Base-by-base conservation (phyloP, 208 protist genomes). In the Porcisia hertigi region DNA sequence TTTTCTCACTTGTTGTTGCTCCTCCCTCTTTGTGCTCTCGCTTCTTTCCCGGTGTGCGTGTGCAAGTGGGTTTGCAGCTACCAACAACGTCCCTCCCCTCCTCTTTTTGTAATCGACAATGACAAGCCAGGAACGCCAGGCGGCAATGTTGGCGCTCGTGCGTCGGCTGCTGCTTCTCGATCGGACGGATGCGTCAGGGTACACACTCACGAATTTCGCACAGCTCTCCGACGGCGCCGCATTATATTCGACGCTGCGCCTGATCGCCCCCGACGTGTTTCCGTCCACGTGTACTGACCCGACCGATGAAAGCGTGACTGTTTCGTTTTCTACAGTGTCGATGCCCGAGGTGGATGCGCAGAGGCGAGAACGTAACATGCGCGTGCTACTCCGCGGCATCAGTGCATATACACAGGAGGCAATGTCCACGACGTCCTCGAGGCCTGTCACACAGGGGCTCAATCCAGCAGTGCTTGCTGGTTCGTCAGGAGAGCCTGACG, bases 281-380 rank as follows among this genome's bases (percentile, higher is more conserved):
- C 71, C 83, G 1, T 71, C 77, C 67, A 83, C 73, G 53, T 67
- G 76, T 34, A 78, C 82, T 36, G 52, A 84, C 30, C 23, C 69
- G 11, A 62, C 43, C 8, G 59, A 71, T 23, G 72, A 63, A 16
- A 69, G 49, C 45, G 72, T 60, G 49, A 65, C 53, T 11, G 11
- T 49, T 14, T 75, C 64, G 1, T 58, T 80, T 20, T 52, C 47
- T 12, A 71, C 73, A 8, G 55, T 53, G 20, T 23, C 45, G 34
- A 30, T 30, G 20, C 73, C 63, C 16, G 80, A 71, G 53, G 41
- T 43, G 7, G 58, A 82, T 43, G 52, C 12, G 52, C 43, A 47
- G 72, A 55, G 81, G 59, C 84, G 86, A 52, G 62, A 87, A 69
- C 82, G 67, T 30, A 93, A 93, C 58, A 52, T 93, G 39, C 69